Conservation (phyloP, 2,329 filamentous ascomycete species). For the Emmonsia crescens region DNA sequence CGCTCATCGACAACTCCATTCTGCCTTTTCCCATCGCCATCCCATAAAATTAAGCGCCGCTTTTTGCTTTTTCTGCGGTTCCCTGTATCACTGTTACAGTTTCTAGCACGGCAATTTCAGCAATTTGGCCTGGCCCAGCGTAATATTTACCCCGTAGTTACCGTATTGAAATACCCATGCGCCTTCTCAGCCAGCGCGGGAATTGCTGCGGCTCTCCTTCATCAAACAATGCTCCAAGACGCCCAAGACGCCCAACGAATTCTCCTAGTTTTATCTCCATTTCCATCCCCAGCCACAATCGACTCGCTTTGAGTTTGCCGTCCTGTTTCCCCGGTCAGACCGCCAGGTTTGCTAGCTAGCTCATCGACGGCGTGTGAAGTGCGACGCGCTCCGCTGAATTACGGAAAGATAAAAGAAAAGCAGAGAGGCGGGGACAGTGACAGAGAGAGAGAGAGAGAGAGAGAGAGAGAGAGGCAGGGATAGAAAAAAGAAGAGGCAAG, state of each 20-base stretch:
- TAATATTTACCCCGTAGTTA: not conserved
- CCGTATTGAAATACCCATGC: constrained; percentile 1
- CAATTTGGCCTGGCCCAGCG: not conserved
- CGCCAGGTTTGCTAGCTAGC: not conserved
- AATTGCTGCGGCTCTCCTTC: not conserved
- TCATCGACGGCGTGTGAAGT: not conserved
- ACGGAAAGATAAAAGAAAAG: not conserved
- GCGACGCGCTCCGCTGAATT: not conserved
- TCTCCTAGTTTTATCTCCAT: not conserved
- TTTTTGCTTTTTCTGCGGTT: constrained; percentile 6
- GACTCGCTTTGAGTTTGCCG: not conserved
- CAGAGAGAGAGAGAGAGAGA: not conserved
- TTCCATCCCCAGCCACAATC: not conserved
- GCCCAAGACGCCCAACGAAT: not conserved
- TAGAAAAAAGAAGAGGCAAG: not conserved
- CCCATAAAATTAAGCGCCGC: not conserved
- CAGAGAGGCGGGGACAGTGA: not conserved
- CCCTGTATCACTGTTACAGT: not conserved
- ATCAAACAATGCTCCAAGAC: not conserved
- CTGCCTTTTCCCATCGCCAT: not conserved
- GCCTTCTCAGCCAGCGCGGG: not conserved
- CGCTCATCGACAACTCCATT: not conserved
- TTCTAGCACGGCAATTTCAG: not conserved
- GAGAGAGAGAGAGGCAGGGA: not conserved
- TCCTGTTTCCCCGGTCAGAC: not conserved